Conservation (phyloP, 345 rosid species). For the Reutealis trisperma region DNA sequence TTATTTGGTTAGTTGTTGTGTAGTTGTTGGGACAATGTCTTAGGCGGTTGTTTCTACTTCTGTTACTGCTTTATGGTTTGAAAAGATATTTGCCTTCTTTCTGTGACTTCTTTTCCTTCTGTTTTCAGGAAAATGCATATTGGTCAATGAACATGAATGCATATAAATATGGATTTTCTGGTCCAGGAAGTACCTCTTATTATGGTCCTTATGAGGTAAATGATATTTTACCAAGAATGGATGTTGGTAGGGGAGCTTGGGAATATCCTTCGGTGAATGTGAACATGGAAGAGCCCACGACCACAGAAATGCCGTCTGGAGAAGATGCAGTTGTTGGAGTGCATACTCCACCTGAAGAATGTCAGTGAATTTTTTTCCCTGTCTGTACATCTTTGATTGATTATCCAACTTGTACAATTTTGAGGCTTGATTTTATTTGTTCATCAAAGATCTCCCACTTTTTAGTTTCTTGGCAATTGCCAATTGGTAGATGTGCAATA, state of each 20-base stretch:
- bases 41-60: neutral
- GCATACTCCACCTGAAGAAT: conserved; percentile 47
- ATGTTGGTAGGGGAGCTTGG: conserved; percentile 46
- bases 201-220: conserved; percentile 45
- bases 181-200: conserved; percentile 44
- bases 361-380: conserved; percentile 31
- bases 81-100: neutral
- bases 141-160: conserved; percentile 58
- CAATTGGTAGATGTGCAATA: neutral
- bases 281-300: conserved; percentile 40
- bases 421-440: neutral
- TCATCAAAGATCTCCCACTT: neutral
- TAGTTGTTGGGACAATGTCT: neutral
- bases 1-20: neutral
- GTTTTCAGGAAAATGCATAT: conserved; percentile 47
- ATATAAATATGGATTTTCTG: conserved; percentile 59
- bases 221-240: conserved; percentile 51
- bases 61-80: neutral
- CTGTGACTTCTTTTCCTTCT: neutral
- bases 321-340: conserved; percentile 32
- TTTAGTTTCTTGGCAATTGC: neutral
- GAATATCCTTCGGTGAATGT: conserved; percentile 36
- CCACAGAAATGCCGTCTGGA: conserved; percentile 30
- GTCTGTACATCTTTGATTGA: neutral
- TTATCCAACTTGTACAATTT: neutral